phyloP scores from a whole-genome alignment of 1,284 basidiomycete species.

The Sporisorium sorghi region DNA sequence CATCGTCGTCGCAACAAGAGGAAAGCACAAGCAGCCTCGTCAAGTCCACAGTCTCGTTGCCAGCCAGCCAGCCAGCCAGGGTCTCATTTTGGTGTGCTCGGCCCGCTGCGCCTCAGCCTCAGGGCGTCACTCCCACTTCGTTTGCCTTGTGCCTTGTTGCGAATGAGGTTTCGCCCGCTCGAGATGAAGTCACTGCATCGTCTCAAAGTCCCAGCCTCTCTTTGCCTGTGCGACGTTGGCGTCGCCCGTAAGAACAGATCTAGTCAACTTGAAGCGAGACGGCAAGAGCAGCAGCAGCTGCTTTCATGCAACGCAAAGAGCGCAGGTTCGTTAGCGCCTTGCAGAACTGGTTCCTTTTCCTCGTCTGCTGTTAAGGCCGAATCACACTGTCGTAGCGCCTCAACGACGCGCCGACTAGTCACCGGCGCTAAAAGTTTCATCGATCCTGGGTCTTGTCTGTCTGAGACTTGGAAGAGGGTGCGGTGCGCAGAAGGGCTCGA shows the following conservation, averaged over 20 bases:
- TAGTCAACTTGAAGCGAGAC: no score
- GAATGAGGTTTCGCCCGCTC: background rate
- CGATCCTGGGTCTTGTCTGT: slow-evolving; percentile 15
- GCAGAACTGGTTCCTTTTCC: background rate
- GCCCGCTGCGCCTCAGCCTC: background rate
- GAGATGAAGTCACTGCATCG: slow-evolving; percentile 2
- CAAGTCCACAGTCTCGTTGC: no score
- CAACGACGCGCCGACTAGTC: slow-evolving; percentile 1
- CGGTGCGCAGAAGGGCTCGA: slow-evolving; percentile 20
- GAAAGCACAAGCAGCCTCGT: background rate
- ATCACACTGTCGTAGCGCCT: slow-evolving; percentile 14
- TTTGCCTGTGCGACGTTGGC: no score
- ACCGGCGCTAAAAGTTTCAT: slow-evolving; percentile 11
- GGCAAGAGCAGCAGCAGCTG: background rate
- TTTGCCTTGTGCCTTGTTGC: slow-evolving; percentile 1
- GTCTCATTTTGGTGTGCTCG: background rate
- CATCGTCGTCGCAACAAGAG: no score
- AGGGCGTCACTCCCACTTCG: background rate
- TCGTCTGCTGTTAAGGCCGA: background rate
- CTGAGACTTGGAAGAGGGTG: slow-evolving; percentile 26
- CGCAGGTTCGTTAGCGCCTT: slow-evolving; percentile 3
- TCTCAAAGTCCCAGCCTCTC: background rate
- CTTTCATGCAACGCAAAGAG: slow-evolving; percentile 1
- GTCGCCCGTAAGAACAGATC: no score
- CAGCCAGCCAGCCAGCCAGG: background rate